Evolutionary conservation across 208 protist species (phyloP).

Genomic region (Trypanosoma platydactyli): DNA sequence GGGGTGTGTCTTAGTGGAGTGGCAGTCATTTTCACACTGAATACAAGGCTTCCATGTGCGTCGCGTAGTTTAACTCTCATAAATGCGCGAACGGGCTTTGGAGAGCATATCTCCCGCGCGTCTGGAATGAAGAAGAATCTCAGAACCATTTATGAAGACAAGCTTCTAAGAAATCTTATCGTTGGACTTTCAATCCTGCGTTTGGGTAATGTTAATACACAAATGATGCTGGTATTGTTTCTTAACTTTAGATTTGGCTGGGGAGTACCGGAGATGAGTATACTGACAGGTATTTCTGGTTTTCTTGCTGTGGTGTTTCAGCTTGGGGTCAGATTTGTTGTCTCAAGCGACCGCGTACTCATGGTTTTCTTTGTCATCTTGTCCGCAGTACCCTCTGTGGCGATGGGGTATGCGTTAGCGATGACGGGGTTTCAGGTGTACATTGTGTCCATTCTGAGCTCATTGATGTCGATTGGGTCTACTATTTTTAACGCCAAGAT

Average conservation of each 20-base stretch:
- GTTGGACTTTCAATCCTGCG: slow-evolving; percentile 35
- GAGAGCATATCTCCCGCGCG: background rate
- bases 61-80: background rate
- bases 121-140: slow-evolving; percentile 12
- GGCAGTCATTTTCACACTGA: slow-evolving; percentile 9
- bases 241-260: slow-evolving; percentile 36
- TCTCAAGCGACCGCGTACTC: slow-evolving; percentile 31
- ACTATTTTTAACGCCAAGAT: slow-evolving; percentile 43
- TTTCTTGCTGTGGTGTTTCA: slow-evolving; percentile 35
- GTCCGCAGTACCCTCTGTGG: slow-evolving; percentile 20
- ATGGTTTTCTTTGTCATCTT: slow-evolving; percentile 28
- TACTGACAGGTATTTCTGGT: slow-evolving; percentile 29
- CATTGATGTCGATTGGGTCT: slow-evolving; percentile 26
- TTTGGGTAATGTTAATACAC: slow-evolving; percentile 42
- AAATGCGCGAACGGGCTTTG: background rate
- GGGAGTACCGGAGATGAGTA: slow-evolving; percentile 35
- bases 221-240: slow-evolving; percentile 54
- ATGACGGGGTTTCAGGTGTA: slow-evolving; percentile 32
- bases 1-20: slow-evolving; percentile 4
- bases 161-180: slow-evolving; percentile 25
- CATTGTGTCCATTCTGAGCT: slow-evolving; percentile 22
- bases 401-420: slow-evolving; percentile 22
- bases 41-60: slow-evolving; percentile 9
- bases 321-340: slow-evolving; percentile 29
- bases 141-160: slow-evolving; percentile 23